A percentile compares a stretch with the other conserved stretches of the same genome.
phyloP scores from a whole-genome alignment of 768 basidiomycete species.

The Hygrophoropsis aurantiaca region DNA sequence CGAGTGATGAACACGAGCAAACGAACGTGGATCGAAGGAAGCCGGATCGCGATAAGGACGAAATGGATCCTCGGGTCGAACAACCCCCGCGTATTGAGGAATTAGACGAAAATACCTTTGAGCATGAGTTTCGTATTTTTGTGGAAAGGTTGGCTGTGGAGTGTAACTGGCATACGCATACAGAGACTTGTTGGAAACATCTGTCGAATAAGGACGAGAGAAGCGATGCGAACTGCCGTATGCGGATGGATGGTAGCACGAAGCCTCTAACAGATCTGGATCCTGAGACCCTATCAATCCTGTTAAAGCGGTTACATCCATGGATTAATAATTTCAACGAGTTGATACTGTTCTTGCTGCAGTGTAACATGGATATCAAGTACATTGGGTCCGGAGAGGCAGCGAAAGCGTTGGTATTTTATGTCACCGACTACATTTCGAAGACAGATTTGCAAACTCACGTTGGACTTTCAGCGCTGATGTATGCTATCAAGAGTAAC shows the following conservation, averaged over 20 bases:
- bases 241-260: slow-evolving; percentile 1
- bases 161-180: slow-evolving; percentile 11
- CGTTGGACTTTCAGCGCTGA: slow-evolving; percentile 10
- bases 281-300: slow-evolving; percentile 5
- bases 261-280: slow-evolving; percentile 5
- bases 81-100: too few relatives aligned
- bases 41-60: too few relatives aligned
- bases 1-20: too few relatives aligned
- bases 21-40: too few relatives aligned
- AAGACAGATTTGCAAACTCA: slow-evolving; percentile 24
- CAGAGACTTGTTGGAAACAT: slow-evolving; percentile 12
- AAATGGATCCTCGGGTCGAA: slow-evolving; percentile 6
- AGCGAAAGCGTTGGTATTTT: slow-evolving; percentile 33
- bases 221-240: background rate
- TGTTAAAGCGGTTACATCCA: slow-evolving; percentile 8
- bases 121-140: background rate
- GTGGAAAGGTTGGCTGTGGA: slow-evolving; percentile 6
- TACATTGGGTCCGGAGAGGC: slow-evolving; percentile 32
- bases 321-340: slow-evolving; percentile 9
- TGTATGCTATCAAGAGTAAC: slow-evolving; percentile 7
- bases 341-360: slow-evolving; percentile 5
- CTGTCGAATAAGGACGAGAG: background rate
- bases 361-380: slow-evolving; percentile 28
- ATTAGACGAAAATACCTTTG: background rate
- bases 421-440: slow-evolving; percentile 40